Evolutionary conservation across 441 rosid genomes (phyloP).

Genomic region (Arabidopsis lyrata): DNA sequence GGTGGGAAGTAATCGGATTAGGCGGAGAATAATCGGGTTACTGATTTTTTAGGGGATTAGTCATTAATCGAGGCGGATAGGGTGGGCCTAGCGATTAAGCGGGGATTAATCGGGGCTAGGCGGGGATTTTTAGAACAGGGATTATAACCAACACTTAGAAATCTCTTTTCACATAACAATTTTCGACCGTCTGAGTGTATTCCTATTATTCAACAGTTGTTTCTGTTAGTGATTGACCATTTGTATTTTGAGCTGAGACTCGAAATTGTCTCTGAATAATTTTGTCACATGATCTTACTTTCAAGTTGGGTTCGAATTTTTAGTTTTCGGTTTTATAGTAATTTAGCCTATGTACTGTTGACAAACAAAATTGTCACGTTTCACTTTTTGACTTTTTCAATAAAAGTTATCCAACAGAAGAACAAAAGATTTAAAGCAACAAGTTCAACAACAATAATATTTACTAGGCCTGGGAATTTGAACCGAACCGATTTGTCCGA

Average conservation of each 20-base stretch:
- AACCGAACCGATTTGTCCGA: too few relatives aligned
- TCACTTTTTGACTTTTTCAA: slow-evolving; percentile 6
- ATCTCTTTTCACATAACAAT: not conserved
- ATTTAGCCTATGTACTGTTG: not conserved
- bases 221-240: not conserved
- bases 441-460: slow-evolving; percentile 20
- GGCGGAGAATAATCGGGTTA: too few relatives aligned
- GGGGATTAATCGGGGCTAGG: too few relatives aligned
- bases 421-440: not conserved
- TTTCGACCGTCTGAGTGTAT: not conserved
- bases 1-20: too few relatives aligned
- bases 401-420: not conserved
- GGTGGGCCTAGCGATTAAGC: too few relatives aligned
- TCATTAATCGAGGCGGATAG: too few relatives aligned
- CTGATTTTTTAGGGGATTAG: too few relatives aligned
- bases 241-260: not conserved
- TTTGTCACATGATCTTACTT: not conserved
- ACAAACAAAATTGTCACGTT: not conserved
- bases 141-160: not conserved
- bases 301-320: not conserved
- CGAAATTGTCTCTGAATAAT: not conserved
- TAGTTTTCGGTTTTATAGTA: not conserved
- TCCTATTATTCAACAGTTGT: not conserved
- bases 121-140: too few relatives aligned
- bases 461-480: too few relatives aligned